Conservation (phyloP, 345 rosid species). For the Aurinia saxatilis region DNA sequence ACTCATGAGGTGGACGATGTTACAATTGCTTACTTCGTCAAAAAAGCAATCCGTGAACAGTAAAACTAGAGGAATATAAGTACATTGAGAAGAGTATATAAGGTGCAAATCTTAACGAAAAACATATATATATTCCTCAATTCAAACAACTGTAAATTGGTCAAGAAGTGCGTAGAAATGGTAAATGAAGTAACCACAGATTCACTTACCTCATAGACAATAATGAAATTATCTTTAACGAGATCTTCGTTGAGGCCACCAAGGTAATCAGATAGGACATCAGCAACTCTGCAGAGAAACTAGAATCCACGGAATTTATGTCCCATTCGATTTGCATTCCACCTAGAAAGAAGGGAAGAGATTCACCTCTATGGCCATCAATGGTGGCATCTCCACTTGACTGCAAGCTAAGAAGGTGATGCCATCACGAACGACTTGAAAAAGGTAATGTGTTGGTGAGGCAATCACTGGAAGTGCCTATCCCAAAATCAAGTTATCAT, state of each 20-base stretch:
- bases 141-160: no score
- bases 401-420: conserved; percentile 89
- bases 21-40: no score
- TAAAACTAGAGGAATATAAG: no score
- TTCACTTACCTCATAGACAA: conserved; percentile 98
- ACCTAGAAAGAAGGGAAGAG: background rate
- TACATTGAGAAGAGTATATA: no score
- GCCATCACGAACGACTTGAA: conserved; percentile 83
- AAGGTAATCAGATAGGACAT: conserved; percentile 80
- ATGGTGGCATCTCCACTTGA: conserved; percentile 96
- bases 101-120: no score
- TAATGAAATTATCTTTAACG: conserved; percentile 87
- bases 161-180: no score
- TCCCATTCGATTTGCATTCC: background rate
- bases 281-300: conserved; percentile 94
- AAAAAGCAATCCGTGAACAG: no score
- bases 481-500: no score
- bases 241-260: conserved; percentile 93
- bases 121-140: no score
- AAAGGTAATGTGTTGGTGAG: conserved; percentile 91
- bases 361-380: conserved; percentile 95
- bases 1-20: no score
- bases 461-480: conserved; percentile 82
- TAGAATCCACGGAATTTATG: conserved; percentile 25
- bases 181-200: no score